These are phyloP conservation scores for Cyphellophora attinorum DNA, from an alignment of 2,329 filamentous ascomycete genomes.

Conservation along the genomic window DNA sequence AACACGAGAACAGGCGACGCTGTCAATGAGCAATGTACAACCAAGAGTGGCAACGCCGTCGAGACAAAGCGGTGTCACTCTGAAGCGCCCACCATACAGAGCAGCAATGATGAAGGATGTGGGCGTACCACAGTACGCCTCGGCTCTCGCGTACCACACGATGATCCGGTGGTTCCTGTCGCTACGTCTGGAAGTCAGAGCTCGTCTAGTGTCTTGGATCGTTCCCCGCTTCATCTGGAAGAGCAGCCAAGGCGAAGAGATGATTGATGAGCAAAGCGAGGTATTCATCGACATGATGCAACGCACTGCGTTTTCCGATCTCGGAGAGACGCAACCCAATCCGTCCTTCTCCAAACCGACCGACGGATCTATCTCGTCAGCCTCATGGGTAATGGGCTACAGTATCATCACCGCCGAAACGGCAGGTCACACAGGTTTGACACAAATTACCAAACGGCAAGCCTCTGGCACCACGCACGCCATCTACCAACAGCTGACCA, in stretches of 20 bases:
- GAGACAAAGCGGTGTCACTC: constrained; percentile 14
- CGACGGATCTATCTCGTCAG: constrained; percentile 33
- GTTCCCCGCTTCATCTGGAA: constrained; percentile 71
- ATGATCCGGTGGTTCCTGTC: constrained; percentile 96
- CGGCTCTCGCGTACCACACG: constrained; percentile 86
- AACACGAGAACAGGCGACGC: constrained; percentile 44
- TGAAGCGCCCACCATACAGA: constrained; percentile 14
- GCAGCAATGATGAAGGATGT: constrained; percentile 45
- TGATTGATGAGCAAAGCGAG: constrained; percentile 82
- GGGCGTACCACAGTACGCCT: constrained; percentile 85
- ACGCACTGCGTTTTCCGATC: constrained; percentile 73
- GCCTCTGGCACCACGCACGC: constrained; percentile 41
- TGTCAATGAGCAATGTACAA: constrained; percentile 13
- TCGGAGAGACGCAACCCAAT: constrained; percentile 52
- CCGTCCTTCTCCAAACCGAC: constrained; percentile 24
- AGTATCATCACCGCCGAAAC: constrained; percentile 43
- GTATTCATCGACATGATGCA: constrained; percentile 95
- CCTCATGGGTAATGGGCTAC: constrained; percentile 42
- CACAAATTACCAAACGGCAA: constrained; percentile 41
- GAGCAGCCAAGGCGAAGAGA: constrained; percentile 63
- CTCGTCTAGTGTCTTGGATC: constrained; percentile 82
- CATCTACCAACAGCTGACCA: constrained; percentile 37
- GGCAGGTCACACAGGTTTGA: constrained; percentile 34
- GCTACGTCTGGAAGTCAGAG: constrained; percentile 72
- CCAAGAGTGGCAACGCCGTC: constrained; percentile 16